A percentile compares a stretch with the other conserved stretches of the same genome.
phyloP scores from a whole-genome alignment of 2,329 filamentous ascomycete genomes.

The Xylaria polymorpha region DNA sequence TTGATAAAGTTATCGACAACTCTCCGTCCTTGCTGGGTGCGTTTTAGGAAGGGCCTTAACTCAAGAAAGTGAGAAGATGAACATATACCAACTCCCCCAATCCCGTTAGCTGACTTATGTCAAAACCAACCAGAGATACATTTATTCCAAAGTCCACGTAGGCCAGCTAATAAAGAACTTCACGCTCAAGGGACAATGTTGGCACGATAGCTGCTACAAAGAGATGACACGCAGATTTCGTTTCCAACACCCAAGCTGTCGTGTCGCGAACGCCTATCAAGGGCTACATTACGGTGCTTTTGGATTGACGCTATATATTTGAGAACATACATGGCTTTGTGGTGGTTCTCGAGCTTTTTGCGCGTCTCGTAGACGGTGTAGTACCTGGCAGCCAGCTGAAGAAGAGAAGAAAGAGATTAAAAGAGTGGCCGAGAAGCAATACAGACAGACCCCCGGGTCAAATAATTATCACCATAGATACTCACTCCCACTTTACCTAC shows the following conservation, averaged over 20 bases:
- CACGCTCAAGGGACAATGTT: neutral
- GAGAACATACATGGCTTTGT: neutral
- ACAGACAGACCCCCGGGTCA: neutral
- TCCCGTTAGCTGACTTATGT: neutral
- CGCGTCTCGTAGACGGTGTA: neutral
- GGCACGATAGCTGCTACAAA: neutral
- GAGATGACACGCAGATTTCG: neutral
- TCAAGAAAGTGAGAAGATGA: too few relatives aligned
- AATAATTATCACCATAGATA: neutral
- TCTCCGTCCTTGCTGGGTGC: neutral
- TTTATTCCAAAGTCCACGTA: neutral
- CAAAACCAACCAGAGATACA: neutral
- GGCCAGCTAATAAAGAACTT: neutral
- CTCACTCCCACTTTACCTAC: neutral
- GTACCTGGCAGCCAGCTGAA: neutral
- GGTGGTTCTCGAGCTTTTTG: neutral
- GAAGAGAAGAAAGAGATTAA: neutral
- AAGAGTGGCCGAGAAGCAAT: neutral
- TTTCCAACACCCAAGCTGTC: neutral
- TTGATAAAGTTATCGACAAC: neutral
- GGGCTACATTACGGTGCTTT: neutral
- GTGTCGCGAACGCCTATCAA: neutral
- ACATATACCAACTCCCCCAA: too few relatives aligned
- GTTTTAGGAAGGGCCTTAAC: too few relatives aligned
- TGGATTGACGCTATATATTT: neutral